These are phyloP conservation scores for Penicillium lagena DNA, from an alignment of 495 filamentous ascomycete genomes.

Conservation along the genomic window DNA sequence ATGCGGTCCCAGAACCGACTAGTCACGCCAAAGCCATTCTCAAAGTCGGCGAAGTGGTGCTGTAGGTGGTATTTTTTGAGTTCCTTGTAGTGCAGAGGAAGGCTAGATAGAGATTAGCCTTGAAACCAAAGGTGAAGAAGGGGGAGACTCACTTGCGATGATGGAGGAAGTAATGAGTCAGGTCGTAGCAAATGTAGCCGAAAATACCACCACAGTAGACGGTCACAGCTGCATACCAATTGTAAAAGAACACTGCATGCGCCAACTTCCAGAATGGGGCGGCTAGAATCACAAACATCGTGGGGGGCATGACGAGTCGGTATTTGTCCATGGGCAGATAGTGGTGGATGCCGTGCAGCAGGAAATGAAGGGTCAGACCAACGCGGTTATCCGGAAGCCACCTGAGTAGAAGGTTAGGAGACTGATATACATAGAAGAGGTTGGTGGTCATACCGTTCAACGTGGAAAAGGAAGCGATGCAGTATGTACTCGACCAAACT, in stretches of 20 bases:
- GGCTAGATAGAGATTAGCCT: conserved; percentile 32
- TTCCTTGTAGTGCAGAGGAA: conserved; percentile 78
- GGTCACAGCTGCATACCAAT: conserved; percentile 73
- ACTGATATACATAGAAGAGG: background rate
- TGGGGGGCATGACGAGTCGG: conserved; percentile 93
- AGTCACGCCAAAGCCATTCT: conserved; percentile 98
- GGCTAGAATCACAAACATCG: conserved; percentile 79
- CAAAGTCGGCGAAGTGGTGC: conserved; percentile 94
- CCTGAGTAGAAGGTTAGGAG: conserved; percentile 32
- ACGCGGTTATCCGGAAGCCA: conserved; percentile 88
- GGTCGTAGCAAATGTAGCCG: conserved; percentile 91
- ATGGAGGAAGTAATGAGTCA: conserved; percentile 99
- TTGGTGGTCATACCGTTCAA: conserved; percentile 64
- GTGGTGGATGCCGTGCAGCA: conserved; percentile 96
- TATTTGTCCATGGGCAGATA: conserved; percentile 98
- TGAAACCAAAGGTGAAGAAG: background rate
- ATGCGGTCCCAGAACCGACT: conserved; percentile 92
- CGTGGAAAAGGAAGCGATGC: conserved; percentile 90
- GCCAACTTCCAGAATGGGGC: conserved; percentile 91
- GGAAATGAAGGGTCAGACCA: conserved; percentile 82
- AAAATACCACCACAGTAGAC: conserved; percentile 89
- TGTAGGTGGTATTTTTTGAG: conserved; percentile 96
- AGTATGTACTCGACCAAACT: conserved; percentile 84
- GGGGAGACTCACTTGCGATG: conserved; percentile 67
- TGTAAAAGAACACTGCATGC: conserved; percentile 72